phyloP scores from a whole-genome alignment of 176 grass and related monocot species.

The Carex parvula region DNA sequence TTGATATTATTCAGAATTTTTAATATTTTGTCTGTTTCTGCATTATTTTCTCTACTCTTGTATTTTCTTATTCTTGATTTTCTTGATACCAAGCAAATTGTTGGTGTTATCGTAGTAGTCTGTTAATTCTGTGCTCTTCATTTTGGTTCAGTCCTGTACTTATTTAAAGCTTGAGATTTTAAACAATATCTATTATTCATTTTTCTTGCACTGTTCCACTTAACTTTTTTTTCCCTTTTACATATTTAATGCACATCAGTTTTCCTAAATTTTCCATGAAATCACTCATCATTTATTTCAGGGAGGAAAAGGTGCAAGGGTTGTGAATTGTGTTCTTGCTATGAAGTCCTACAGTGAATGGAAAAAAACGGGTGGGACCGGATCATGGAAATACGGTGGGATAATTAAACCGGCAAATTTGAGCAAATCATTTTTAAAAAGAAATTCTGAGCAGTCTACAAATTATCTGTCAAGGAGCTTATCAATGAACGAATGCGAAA shows the following conservation, averaged over 20 bases:
- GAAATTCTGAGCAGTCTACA: constrained; percentile 58
- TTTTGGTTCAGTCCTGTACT: constrained; percentile 15
- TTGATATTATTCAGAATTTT: constrained; percentile 23
- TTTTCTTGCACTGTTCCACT: neutral
- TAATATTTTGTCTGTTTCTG: neutral
- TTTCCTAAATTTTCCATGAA: neutral
- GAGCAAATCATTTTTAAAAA: constrained; percentile 67
- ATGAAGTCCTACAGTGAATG: constrained; percentile 87
- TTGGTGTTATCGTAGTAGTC: neutral
- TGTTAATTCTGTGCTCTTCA: neutral
- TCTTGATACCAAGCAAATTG: neutral
- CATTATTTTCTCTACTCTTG: neutral
- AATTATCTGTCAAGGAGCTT: constrained; percentile 56
- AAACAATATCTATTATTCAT: neutral
- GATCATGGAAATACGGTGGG: constrained; percentile 90
- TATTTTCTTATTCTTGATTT: constrained; percentile 37
- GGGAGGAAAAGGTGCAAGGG: constrained; percentile 96
- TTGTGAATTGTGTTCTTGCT: constrained; percentile 89
- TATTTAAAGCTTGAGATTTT: neutral
- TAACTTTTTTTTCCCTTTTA: neutral
- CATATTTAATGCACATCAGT: neutral
- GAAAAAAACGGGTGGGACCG: constrained; percentile 87
- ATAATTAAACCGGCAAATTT: constrained; percentile 50
- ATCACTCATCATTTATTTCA: constrained; percentile 21
- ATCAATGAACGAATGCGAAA: constrained; percentile 65